These are phyloP conservation scores for Achlya hypogyna DNA, from an alignment of 352 stramenopile genomes.

Conservation along the genomic window DNA sequence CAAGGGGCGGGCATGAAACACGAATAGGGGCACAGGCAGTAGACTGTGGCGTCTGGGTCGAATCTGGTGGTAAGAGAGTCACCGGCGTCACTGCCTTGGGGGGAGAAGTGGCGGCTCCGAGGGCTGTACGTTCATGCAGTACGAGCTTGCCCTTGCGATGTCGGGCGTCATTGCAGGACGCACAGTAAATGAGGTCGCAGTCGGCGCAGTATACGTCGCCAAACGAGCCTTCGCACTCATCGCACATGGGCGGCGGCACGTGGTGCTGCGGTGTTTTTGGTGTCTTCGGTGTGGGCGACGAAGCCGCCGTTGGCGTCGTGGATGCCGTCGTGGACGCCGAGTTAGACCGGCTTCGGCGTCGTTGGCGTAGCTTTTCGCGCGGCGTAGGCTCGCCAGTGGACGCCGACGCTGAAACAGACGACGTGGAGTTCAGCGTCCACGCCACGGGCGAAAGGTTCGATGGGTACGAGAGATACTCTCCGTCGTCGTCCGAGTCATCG, in stretches of 20 bases:
- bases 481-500: conserved; percentile 16
- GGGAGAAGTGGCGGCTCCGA: conserved; percentile 12
- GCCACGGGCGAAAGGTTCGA: conserved; percentile 21
- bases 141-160: conserved; percentile 80
- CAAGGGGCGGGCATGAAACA: too few relatives aligned
- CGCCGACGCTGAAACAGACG: conserved; percentile 16
- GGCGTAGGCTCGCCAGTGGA: not conserved
- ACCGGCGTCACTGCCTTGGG: not conserved
- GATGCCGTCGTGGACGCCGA: conserved; percentile 11
- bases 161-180: conserved; percentile 45
- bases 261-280: not conserved
- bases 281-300: not conserved
- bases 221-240: conserved; percentile 55
- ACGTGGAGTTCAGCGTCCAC: conserved; percentile 20
- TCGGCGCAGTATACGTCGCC: conserved; percentile 50
- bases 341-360: conserved; percentile 7
- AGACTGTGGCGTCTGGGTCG: too few relatives aligned
- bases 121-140: conserved; percentile 38
- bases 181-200: conserved; percentile 68
- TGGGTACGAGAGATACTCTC: conserved; percentile 12
- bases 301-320: conserved; percentile 5
- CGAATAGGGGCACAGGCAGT: too few relatives aligned
- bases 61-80: not conserved
- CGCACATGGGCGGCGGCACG: conserved; percentile 28
- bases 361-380: conserved; percentile 13